Percentiles rank a stretch among this genome's conserved stretches.
These are phyloP conservation scores for Huntiella savannae DNA, from an alignment of 2,329 filamentous ascomycete species.

Conservation along the genomic window DNA sequence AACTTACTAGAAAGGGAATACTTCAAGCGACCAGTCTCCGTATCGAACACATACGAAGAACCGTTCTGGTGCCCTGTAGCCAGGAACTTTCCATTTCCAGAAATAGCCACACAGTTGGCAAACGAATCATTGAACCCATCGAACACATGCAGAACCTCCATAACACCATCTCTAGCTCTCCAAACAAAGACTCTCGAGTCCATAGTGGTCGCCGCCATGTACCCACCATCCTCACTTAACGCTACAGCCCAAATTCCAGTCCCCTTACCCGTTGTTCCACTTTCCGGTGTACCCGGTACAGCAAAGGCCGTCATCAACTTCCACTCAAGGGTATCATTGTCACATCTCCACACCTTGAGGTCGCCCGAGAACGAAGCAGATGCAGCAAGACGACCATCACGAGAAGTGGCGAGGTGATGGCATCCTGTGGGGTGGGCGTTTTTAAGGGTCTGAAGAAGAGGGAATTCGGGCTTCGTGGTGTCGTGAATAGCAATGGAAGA, in stretches of 20 bases:
- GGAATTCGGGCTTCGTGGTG: constrained; percentile 50
- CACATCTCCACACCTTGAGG: constrained; percentile 59
- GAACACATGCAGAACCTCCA: constrained; percentile 69
- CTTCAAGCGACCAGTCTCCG: constrained; percentile 64
- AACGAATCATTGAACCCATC: constrained; percentile 54
- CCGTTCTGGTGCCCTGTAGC: constrained; percentile 89
- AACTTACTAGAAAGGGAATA: constrained; percentile 60
- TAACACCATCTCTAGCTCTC: constrained; percentile 42
- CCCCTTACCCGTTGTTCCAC: constrained; percentile 23
- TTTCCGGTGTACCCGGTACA: background rate
- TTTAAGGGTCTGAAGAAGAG: constrained; percentile 60
- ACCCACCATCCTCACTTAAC: constrained; percentile 65
- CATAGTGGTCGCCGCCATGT: constrained; percentile 70
- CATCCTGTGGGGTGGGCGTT: constrained; percentile 74
- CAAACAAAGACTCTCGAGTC: constrained; percentile 8
- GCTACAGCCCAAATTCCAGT: constrained; percentile 77
- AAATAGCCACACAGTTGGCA: constrained; percentile 71
- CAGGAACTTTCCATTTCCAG: constrained; percentile 61
- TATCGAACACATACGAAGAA: constrained; percentile 85
- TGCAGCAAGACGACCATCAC: constrained; percentile 51
- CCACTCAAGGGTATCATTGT: constrained; percentile 35
- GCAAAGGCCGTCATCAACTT: constrained; percentile 19
- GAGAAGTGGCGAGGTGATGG: constrained; percentile 64
- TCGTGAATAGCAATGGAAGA: constrained; percentile 67
- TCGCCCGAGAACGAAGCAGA: constrained; percentile 82